Evolutionary conservation across 176 grass and related monocot genomes (phyloP), one percentile per base, ranked within the genome.

Genomic region (Triticum monococcum): DNA sequence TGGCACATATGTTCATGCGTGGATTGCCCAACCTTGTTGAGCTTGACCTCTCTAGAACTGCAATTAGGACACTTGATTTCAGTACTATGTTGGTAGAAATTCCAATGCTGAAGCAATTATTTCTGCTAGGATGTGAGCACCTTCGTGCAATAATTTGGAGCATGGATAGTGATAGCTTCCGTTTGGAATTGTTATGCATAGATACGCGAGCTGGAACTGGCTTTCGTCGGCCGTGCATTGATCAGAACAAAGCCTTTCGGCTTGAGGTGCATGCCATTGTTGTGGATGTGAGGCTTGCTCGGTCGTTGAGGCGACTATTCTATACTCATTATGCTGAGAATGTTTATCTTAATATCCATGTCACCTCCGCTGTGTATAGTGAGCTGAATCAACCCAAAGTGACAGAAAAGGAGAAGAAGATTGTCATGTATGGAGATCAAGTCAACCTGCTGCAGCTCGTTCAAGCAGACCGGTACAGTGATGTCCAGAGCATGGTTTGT

Each of bases 201-300:
- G 81, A 83, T 3, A 83, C 68, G 2, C 23, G 81, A 14, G 3
- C 46, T 69, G 13, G 32, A 38, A 73, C 1, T 28, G 0, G 17
- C 4, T 12, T 5, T 31, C 4, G 5, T 62, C 14, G 8, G 0
- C 23, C 33, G 7, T 30, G 22, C 6, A 0, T 37, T 37, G 3
- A 25, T 2, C 4, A 45, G 0, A 13, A 22, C 13, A 73, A 43
- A 20, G 10, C 32, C 0, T 45, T 18, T 0, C 0, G 0, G 1
- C 24, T 82, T 0, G 22, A 41, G 8, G 23, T 63, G 8, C 68
- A 83, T 73, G 68, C 68, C 30, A 8, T 43, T 62, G 0, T 73
- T 43, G 11, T 46, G 11, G 45, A 46, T 13, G 45, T 3, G 45
- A 46, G 45, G 45, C 11, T 46, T 46, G 2, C 20, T 62, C 12